Conservation (phyloP, 352 stramenopile genomes). For the Phytophthora cactorum region DNA sequence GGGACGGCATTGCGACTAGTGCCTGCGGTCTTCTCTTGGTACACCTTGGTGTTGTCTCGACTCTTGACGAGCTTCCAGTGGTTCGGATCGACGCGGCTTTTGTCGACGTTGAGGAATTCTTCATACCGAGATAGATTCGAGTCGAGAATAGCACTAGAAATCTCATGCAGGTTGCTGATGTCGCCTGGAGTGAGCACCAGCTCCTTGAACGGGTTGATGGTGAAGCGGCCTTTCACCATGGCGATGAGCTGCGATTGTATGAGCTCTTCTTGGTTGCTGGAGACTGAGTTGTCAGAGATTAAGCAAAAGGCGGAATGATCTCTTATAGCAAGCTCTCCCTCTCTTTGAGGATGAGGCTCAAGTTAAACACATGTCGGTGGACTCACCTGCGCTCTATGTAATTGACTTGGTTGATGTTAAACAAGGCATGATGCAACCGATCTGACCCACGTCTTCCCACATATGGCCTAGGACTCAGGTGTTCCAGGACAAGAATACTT, state of each 20-base stretch:
- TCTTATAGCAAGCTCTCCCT: constrained; percentile 6
- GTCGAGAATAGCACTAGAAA: constrained; percentile 34
- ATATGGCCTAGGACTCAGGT: constrained; percentile 11
- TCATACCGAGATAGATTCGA: constrained; percentile 40
- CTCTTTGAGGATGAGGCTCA: not conserved
- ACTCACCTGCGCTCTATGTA: constrained; percentile 6
- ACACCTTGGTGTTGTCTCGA: constrained; percentile 33
- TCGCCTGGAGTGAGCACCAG: constrained; percentile 29
- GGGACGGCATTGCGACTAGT: constrained; percentile 10
- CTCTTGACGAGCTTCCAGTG: constrained; percentile 48
- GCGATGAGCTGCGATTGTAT: not conserved
- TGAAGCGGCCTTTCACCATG: constrained; percentile 47
- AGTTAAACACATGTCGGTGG: constrained; percentile 24
- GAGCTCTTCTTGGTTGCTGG: not conserved
- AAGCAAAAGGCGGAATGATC: constrained; percentile 27
- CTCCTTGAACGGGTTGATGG: constrained; percentile 43
- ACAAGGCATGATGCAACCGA: constrained; percentile 1
- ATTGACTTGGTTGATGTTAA: constrained; percentile 14
- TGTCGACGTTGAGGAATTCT: constrained; percentile 35
- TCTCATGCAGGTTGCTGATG: constrained; percentile 36
- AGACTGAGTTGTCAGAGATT: constrained; percentile 13
- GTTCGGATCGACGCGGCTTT: constrained; percentile 12
- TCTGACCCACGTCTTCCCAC: constrained; percentile 21
- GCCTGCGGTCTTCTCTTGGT: constrained; percentile 19
- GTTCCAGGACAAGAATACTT: constrained; percentile 5